These are phyloP conservation scores for Crithidia brevicula DNA, from an alignment of 208 protist species.

Conservation along the genomic window DNA sequence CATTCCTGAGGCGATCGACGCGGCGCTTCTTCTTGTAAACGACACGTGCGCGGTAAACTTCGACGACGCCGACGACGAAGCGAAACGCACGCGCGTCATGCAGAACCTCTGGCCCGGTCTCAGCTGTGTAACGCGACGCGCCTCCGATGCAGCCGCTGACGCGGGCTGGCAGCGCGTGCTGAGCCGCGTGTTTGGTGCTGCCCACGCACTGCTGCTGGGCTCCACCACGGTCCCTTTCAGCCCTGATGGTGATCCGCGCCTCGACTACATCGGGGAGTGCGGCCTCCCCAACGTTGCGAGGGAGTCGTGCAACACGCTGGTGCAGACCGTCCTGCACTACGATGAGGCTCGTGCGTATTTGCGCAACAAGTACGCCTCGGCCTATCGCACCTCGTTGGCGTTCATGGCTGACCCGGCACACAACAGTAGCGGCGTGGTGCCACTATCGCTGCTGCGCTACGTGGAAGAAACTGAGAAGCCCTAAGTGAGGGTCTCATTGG, in stretches of 20 bases:
- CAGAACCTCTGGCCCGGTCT: conserved; percentile 15
- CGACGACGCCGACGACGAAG: conserved; percentile 4
- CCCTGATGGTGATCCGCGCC: conserved; percentile 15
- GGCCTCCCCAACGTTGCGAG: conserved; percentile 16
- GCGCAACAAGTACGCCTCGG: conserved; percentile 18
- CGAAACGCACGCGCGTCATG: conserved; percentile 11
- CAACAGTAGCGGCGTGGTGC: conserved; percentile 18
- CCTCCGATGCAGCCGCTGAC: not conserved
- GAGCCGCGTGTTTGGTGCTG: conserved; percentile 6
- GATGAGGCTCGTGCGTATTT: conserved; percentile 23
- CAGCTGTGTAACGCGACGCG: not conserved
- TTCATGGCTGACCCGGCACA: conserved; percentile 16
- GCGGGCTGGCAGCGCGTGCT: conserved; percentile 24
- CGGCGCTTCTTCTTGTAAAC: conserved; percentile 26
- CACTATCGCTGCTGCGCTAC: conserved; percentile 20
- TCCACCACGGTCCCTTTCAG: conserved; percentile 11
- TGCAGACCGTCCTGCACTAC: conserved; percentile 29
- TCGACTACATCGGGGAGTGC: conserved; percentile 23
- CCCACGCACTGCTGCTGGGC: conserved; percentile 16
- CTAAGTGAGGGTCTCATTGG: not conserved
- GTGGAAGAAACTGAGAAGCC: conserved; percentile 7
- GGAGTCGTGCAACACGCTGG: conserved; percentile 16
- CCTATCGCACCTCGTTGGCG: conserved; percentile 19
- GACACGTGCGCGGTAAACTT: conserved; percentile 8
- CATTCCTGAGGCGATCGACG: conserved; percentile 15